Conservation (phyloP, 805 yeast species). For the Danielia reshetovae region DNA sequence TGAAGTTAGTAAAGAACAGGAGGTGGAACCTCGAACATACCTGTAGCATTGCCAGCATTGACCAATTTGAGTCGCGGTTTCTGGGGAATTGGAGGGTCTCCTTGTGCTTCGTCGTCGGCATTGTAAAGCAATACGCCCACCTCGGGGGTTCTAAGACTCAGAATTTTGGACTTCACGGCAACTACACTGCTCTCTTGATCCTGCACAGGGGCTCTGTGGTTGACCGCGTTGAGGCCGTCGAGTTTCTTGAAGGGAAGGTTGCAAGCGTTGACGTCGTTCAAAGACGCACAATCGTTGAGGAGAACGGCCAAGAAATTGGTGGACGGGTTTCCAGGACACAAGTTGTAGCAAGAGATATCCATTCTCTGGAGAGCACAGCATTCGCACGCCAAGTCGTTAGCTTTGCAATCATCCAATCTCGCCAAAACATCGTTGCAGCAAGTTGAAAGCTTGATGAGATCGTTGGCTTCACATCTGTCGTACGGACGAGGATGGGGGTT, state of each 20-base stretch:
- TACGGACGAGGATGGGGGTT: slow-evolving; percentile 44
- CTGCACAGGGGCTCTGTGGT: background rate
- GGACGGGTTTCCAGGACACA: slow-evolving; percentile 48
- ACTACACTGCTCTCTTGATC: background rate
- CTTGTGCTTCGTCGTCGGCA: background rate
- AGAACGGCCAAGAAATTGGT: slow-evolving; percentile 45
- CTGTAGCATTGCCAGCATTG: too few species aligned
- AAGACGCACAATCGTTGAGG: slow-evolving; percentile 41
- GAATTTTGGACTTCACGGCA: background rate
- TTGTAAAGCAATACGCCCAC: background rate
- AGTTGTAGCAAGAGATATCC: slow-evolving; percentile 41
- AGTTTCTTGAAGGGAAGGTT: slow-evolving; percentile 46
- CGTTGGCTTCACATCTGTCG: slow-evolving; percentile 41
- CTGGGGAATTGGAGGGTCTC: background rate
- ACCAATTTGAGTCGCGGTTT: too few species aligned
- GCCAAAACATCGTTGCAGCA: slow-evolving; percentile 47
- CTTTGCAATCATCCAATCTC: slow-evolving; percentile 47
- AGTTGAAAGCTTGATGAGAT: slow-evolving; percentile 35
- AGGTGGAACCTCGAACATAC: too few species aligned
- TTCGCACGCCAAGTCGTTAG: slow-evolving; percentile 53
- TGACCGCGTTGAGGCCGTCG: slow-evolving; percentile 21
- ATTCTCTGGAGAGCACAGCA: slow-evolving; percentile 53
- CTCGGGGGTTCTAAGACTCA: background rate
- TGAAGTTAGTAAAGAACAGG: too few species aligned
- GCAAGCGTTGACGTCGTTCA: slow-evolving; percentile 50